These are phyloP conservation scores for Plasmodium knowlesi DNA, from an alignment of 169 alveolate genomes.

Conservation along the genomic window DNA sequence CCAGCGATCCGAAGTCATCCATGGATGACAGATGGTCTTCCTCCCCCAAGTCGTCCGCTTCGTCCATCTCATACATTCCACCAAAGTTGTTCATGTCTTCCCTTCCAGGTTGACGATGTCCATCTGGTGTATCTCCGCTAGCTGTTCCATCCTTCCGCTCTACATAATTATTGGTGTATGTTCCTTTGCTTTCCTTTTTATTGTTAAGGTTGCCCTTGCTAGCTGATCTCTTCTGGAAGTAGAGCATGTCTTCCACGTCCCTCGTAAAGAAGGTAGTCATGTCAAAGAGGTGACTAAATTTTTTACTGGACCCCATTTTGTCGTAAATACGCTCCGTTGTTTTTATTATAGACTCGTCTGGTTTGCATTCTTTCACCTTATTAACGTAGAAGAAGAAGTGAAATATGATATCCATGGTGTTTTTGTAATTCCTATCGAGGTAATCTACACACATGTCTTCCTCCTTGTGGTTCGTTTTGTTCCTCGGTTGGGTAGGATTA, in stretches of 20 bases:
- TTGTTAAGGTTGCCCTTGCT: not conserved
- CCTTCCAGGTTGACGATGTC: not conserved
- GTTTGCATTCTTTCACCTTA: not conserved
- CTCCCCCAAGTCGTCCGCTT: not conserved
- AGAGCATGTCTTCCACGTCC: not conserved
- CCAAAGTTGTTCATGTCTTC: not conserved
- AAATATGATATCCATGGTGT: slow-evolving; percentile 19
- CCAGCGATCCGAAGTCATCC: not conserved
- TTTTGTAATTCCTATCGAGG: slow-evolving; percentile 59
- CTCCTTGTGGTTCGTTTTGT: not conserved
- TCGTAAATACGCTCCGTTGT: slow-evolving; percentile 17
- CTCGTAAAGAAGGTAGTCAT: slow-evolving; percentile 13
- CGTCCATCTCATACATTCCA: not conserved
- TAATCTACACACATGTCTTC: slow-evolving; percentile 27
- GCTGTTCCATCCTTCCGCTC: not conserved
- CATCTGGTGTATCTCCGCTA: no score
- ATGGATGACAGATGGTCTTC: not conserved
- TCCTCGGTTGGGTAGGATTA: not conserved
- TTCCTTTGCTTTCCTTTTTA: not conserved
- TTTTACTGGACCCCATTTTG: slow-evolving; percentile 27
- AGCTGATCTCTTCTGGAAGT: not conserved
- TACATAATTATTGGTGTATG: slow-evolving; percentile 21
- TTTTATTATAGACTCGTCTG: not conserved
- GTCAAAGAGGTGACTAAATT: slow-evolving; percentile 31
- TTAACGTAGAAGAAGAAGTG: slow-evolving; percentile 50